These are phyloP conservation scores for Bryum argenteum DNA, from an alignment of 225 moss, liverwort and hornwort species.

Conservation along the genomic window DNA sequence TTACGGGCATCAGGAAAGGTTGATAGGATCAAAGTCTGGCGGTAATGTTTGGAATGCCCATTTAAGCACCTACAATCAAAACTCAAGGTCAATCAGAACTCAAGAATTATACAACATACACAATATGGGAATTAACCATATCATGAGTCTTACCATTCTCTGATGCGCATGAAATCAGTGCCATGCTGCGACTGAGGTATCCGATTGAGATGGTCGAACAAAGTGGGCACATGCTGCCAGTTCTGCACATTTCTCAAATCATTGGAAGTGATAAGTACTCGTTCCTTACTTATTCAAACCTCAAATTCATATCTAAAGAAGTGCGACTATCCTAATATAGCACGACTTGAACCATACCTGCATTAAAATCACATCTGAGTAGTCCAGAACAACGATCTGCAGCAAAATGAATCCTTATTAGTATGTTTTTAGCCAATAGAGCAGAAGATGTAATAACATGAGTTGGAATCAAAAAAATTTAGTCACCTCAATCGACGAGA, in stretches of 20 bases:
- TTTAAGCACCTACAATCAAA: conserved; percentile 77
- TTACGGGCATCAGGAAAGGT: conserved; percentile 84
- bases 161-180: conserved; percentile 94
- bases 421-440: neutral
- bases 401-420: conserved; percentile 16
- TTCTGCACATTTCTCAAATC: conserved; percentile 63
- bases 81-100: conserved; percentile 6
- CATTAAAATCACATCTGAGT: conserved; percentile 83
- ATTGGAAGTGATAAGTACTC: conserved; percentile 18
- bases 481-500: conserved; percentile 90
- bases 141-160: conserved; percentile 72
- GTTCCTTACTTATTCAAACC: conserved; percentile 11
- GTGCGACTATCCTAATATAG: neutral
- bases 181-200: conserved; percentile 88
- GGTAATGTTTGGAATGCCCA: conserved; percentile 86
- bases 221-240: conserved; percentile 84
- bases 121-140: neutral
- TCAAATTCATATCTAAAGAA: conserved; percentile 6
- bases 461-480: conserved; percentile 16
- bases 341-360: conserved; percentile 53
- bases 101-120: conserved; percentile 12
- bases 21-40: conserved; percentile 84
- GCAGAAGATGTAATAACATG: conserved; percentile 17
- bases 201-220: conserved; percentile 88
- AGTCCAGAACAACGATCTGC: conserved; percentile 91